These are phyloP conservation scores for Ambrosiella beaveri DNA, from an alignment of 2,329 filamentous ascomycete genomes.

Conservation along the genomic window DNA sequence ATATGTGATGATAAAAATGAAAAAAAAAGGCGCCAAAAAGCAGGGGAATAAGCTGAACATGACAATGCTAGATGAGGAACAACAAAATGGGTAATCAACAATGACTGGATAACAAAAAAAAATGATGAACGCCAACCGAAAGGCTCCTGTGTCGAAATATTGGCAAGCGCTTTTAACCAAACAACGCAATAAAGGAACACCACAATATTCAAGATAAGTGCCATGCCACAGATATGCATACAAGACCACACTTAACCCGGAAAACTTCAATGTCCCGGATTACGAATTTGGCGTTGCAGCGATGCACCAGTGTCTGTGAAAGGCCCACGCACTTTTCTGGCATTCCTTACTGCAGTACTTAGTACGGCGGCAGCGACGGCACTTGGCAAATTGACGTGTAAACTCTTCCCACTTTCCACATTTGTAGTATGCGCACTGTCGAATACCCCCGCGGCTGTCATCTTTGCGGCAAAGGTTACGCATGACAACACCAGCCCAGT, in stretches of 20 bases:
- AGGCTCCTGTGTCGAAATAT: not conserved
- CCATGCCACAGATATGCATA: conserved; percentile 1
- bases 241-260: not conserved
- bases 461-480: conserved; percentile 96
- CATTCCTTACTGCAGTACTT: conserved; percentile 99
- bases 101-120: not conserved
- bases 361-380: conserved; percentile 81
- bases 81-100: not conserved
- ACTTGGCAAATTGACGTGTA: conserved; percentile 94
- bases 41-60: not conserved
- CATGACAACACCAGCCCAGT: conserved; percentile 99
- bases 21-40: conserved; percentile 1
- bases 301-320: conserved; percentile 94
- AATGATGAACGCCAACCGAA: conserved; percentile 2
- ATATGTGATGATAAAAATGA: not conserved
- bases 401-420: conserved; percentile 98
- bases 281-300: conserved; percentile 30
- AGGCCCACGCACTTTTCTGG: conserved; percentile 97
- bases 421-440: conserved; percentile 94
- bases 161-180: conserved; percentile 4
- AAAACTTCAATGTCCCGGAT: not conserved
- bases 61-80: conserved; percentile 1
- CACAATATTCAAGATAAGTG: not conserved
- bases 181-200: conserved; percentile 8
- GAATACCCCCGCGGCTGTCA: conserved; percentile 80